Percentiles rank a stretch among this genome's conserved stretches.
These are phyloP conservation scores for Platanus orientalis DNA, from an alignment of 164 flowering plant species.

Conservation along the genomic window DNA sequence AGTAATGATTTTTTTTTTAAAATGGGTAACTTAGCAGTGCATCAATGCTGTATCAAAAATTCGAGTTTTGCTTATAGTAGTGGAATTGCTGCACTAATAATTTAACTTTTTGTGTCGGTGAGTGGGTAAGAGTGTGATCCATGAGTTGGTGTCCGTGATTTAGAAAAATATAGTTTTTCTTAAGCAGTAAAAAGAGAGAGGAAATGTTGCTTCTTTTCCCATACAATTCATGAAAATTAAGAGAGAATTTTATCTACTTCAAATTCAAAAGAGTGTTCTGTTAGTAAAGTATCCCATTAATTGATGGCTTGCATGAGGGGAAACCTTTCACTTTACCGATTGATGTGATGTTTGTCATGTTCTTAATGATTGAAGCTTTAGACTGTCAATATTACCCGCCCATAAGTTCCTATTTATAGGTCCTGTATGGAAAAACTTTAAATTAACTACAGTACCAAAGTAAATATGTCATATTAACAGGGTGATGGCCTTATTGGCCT, in stretches of 20 bases:
- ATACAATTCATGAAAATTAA: too few relatives aligned
- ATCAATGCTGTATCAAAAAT: background rate
- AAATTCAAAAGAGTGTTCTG: too few relatives aligned
- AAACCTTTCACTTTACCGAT: too few relatives aligned
- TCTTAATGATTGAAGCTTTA: too few relatives aligned
- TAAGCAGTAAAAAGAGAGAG: too few relatives aligned
- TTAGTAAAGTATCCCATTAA: too few relatives aligned
- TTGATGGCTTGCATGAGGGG: too few relatives aligned
- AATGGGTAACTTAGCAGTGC: conserved; percentile 2
- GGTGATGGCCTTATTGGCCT: background rate
- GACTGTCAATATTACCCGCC: too few relatives aligned
- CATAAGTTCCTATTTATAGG: background rate
- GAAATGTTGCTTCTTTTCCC: too few relatives aligned
- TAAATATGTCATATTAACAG: background rate
- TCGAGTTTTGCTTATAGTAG: background rate
- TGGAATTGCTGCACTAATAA: conserved; percentile 4
- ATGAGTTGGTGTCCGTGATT: background rate
- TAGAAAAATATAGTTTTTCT: background rate
- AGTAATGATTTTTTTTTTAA: too few relatives aligned
- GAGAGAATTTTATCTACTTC: too few relatives aligned
- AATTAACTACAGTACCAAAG: background rate
- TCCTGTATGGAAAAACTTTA: background rate
- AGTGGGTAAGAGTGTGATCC: background rate
- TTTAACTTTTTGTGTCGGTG: background rate
- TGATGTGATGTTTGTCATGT: too few relatives aligned